Conservation (phyloP, 345 rosid species). For the Aquilaria malaccensis region DNA sequence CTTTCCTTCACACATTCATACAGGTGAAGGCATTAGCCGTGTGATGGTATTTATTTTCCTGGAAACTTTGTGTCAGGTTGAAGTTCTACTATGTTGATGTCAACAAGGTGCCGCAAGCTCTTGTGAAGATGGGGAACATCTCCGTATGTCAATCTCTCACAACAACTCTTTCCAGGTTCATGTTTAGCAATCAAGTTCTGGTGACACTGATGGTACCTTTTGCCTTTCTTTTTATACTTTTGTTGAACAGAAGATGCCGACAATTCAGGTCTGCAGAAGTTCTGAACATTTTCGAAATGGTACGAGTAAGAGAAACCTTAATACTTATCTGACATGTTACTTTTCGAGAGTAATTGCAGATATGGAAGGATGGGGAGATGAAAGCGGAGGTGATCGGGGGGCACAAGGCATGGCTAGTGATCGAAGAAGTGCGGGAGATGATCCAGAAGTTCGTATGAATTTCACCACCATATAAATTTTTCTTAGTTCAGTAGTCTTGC, state of each 20-base stretch:
- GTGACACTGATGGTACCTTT: background rate
- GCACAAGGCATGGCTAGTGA: slow-evolving; percentile 90
- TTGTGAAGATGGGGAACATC: slow-evolving; percentile 87
- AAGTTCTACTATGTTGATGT: slow-evolving; percentile 85
- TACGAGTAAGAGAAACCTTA: background rate
- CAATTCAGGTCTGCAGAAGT: slow-evolving; percentile 58
- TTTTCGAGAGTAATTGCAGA: slow-evolving; percentile 23
- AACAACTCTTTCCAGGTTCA: background rate
- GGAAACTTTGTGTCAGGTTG: slow-evolving; percentile 23
- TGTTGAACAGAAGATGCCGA: slow-evolving; percentile 76
- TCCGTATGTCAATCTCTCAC: slow-evolving; percentile 32
- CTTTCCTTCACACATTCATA: background rate
- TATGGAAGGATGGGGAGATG: slow-evolving; percentile 90
- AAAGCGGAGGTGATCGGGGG: slow-evolving; percentile 93
- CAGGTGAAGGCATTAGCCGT: background rate
- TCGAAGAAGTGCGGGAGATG: slow-evolving; percentile 78
- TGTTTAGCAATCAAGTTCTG: background rate
- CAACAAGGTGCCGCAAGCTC: slow-evolving; percentile 63
- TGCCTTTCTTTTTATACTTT: too few relatives aligned
- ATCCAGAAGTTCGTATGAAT: slow-evolving; percentile 45
- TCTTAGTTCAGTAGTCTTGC: too few relatives aligned
- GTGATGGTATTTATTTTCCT: background rate
- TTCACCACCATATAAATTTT: too few relatives aligned
- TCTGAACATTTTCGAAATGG: background rate
- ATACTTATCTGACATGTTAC: too few relatives aligned